Base-by-base conservation (phyloP, 352 stramenopile species). In the Globisporangium paroecandrum region DNA sequence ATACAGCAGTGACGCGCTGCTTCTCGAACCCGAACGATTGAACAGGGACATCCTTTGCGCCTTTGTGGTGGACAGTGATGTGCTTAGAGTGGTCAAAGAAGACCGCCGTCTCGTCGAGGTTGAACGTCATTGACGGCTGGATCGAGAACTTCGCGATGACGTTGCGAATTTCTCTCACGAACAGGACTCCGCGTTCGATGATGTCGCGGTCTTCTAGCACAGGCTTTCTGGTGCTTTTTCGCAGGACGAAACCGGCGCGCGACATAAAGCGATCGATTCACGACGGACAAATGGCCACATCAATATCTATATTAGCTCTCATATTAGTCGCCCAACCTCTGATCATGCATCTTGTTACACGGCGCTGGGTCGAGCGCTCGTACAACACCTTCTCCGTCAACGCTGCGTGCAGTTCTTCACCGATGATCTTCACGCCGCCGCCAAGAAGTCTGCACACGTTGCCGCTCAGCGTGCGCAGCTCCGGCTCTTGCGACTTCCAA, bases 21-120 rank as follows among this genome's bases (percentile, higher is more conserved):
- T 55, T 55, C 47, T 55, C 47, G 7, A 55, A 55, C 47, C 47
- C 47, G 20, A 55, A 55, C 47, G 47, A 55, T n/a, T 55, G 47
- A 55, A 55, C 47, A 4, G 32, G 47, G 47, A 27, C 47, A 29
- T 55, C 47, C n/a, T 55, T 55, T 27, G n/a, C 47, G 47, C 47
- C 20, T 55, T 55, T 55, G 20, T 12, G 20, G 7, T 55, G 47
- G 1, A 55, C n/a, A 29, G 6, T 55, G 4, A n/a, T 55, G 20
- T 29, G 20, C 47, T 55, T 55, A n/a, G 47, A 55, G 47, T 55
- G 47, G n/a, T 55, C 47, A 20, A 55, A 55, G 47, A 55, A 55
- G 47, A 55, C 47, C n/a, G 20, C 47, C 47, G 47, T 55, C n/a
- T 55, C 20, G 47, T 55, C 47, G 12, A 55, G 47, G 47, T 27